phyloP scores from a whole-genome alignment of 345 rosid genomes.

The Eucalyptus decipiens region DNA sequence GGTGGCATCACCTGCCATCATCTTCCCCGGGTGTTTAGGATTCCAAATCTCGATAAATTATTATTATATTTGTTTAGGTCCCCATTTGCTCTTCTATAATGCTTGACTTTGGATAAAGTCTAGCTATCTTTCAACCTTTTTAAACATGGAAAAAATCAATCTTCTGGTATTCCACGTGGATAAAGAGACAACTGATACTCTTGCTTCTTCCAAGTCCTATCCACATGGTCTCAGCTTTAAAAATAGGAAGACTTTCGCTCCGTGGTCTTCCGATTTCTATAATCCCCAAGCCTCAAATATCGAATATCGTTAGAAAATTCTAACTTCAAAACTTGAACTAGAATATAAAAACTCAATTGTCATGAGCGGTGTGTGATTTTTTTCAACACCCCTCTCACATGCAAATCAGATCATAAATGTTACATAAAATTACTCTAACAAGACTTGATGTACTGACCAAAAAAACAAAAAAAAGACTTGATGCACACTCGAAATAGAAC shows the following conservation, averaged over 20 bases:
- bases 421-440: neutral
- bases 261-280: neutral
- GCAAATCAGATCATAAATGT: neutral
- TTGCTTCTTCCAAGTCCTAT: neutral
- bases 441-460: neutral
- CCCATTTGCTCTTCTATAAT: neutral
- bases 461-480: too few species aligned
- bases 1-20: neutral
- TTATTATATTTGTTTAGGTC: neutral
- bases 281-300: neutral
- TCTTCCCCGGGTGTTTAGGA: neutral
- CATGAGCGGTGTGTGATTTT: rapidly evolving
- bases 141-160: neutral
- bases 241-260: neutral
- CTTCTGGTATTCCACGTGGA: neutral
- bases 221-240: neutral
- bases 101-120: neutral
- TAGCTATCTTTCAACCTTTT: neutral
- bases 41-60: neutral
- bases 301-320: neutral
- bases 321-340: neutral
- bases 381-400: neutral
- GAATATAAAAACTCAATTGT: neutral
- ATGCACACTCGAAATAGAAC: neutral
- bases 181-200: neutral